Percentiles rank a stretch among this genome's conserved stretches.
phyloP scores from a whole-genome alignment of 2,329 filamentous ascomycete species.

The Trichoderma sp. region DNA sequence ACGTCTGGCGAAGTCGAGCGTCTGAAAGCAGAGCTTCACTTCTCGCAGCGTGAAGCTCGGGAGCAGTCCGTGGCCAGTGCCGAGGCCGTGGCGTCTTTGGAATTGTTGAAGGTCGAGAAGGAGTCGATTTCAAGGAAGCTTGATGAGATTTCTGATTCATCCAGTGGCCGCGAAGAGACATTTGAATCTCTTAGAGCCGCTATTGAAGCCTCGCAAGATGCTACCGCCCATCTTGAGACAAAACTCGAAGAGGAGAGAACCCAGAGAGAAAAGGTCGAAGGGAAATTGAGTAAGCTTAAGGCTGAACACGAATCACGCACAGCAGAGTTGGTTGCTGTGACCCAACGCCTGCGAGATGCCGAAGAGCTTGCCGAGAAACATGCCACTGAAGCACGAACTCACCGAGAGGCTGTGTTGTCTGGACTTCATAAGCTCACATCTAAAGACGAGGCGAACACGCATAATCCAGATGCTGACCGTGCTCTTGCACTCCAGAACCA shows the following conservation, averaged over 20 bases:
- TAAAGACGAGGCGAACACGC: conserved; percentile 53
- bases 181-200: conserved; percentile 78
- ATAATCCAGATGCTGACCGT: conserved; percentile 64
- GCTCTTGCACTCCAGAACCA: conserved; percentile 77
- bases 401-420: conserved; percentile 78
- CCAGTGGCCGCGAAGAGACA: conserved; percentile 70
- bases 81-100: conserved; percentile 74
- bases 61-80: conserved; percentile 79
- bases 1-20: conserved; percentile 84
- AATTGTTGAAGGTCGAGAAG: conserved; percentile 84
- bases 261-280: conserved; percentile 74
- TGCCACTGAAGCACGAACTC: conserved; percentile 82
- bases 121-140: conserved; percentile 72
- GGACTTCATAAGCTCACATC: conserved; percentile 76
- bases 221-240: conserved; percentile 74
- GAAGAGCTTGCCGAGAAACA: conserved; percentile 88
- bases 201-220: conserved; percentile 77
- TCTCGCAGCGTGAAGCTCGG: conserved; percentile 74
- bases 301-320: conserved; percentile 81
- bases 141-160: conserved; percentile 66
- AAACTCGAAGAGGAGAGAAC: conserved; percentile 82
- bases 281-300: conserved; percentile 75
- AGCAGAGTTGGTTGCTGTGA: conserved; percentile 74
- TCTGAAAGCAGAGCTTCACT: conserved; percentile 82
- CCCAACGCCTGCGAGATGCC: conserved; percentile 76